Evolutionary conservation across 2,329 filamentous ascomycete species (phyloP).

Genomic region (Aaosphaeria pasadenensis): DNA sequence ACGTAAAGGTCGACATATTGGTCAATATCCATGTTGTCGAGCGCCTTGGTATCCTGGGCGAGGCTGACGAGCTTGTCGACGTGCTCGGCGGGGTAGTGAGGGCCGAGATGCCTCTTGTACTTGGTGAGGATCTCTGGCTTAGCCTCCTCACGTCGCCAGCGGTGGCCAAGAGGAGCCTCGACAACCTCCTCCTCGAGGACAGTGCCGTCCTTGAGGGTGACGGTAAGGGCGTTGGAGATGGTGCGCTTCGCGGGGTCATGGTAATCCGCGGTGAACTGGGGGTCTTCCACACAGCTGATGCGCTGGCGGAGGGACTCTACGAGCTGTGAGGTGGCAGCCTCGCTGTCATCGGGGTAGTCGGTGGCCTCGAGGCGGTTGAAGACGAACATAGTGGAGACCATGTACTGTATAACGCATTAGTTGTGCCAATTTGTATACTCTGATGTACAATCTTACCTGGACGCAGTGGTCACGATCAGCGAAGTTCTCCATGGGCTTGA

Average conservation of each 20-base stretch:
- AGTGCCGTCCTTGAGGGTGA: constrained; percentile 92
- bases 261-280: constrained; percentile 92
- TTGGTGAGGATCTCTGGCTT: constrained; percentile 96
- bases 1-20: constrained; percentile 88
- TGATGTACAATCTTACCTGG: constrained; percentile 53
- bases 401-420: constrained; percentile 60
- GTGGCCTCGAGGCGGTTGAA: constrained; percentile 90
- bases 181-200: constrained; percentile 86
- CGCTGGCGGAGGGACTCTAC: constrained; percentile 89
- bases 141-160: constrained; percentile 86
- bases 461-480: constrained; percentile 99
- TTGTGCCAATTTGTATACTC: neutral
- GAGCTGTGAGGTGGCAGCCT: constrained; percentile 85
- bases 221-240: constrained; percentile 95
- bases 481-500: constrained; percentile 99
- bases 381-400: constrained; percentile 93
- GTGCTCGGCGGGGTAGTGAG: constrained; percentile 73
- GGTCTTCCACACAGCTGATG: constrained; percentile 96
- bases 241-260: constrained; percentile 90
- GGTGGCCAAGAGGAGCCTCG: constrained; percentile 92
- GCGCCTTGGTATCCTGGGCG: constrained; percentile 68
- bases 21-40: constrained; percentile 82
- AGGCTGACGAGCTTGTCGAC: constrained; percentile 82
- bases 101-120: constrained; percentile 86
- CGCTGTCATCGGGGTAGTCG: constrained; percentile 89